A percentile compares a stretch with the other conserved stretches of the same genome.
Evolutionary conservation across 2,329 filamentous ascomycete genomes (phyloP).

Genomic region (Cladosporium phlei): DNA sequence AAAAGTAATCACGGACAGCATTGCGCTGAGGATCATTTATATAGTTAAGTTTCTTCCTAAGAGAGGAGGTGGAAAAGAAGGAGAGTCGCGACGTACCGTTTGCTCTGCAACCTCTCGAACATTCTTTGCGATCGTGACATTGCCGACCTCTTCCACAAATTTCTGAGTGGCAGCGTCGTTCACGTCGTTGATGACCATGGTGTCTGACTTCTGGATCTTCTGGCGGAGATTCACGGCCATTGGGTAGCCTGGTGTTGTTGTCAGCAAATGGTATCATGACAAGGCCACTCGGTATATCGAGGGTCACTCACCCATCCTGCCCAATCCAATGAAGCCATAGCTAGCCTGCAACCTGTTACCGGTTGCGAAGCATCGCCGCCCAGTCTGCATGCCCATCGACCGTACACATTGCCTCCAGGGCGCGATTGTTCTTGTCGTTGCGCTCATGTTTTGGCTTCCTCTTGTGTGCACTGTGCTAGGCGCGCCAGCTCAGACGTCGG

Average conservation of each 20-base stretch:
- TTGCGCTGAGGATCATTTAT: conserved; percentile 13
- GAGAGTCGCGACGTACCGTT: conserved; percentile 51
- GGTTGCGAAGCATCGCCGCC: conserved; percentile 41
- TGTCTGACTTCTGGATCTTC: conserved; percentile 60
- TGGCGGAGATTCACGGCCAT: conserved; percentile 68
- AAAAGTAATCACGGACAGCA: conserved; percentile 11
- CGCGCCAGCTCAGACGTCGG: too few species aligned
- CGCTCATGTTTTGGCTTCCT: conserved; percentile 6
- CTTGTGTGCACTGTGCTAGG: neutral
- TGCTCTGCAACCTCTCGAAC: conserved; percentile 62
- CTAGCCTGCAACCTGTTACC: conserved; percentile 38
- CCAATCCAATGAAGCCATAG: conserved; percentile 50
- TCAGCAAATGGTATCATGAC: conserved; percentile 15
- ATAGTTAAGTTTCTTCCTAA: conserved; percentile 16
- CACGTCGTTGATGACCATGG: conserved; percentile 60
- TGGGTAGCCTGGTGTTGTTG: conserved; percentile 52
- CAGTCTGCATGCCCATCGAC: conserved; percentile 13
- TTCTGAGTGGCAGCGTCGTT: conserved; percentile 53
- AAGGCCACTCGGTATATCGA: conserved; percentile 1
- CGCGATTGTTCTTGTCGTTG: conserved; percentile 7
- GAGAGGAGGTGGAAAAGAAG: conserved; percentile 1
- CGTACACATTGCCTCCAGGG: conserved; percentile 15
- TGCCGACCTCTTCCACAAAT: conserved; percentile 53
- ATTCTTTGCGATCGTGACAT: conserved; percentile 53
- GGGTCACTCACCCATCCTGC: conserved; percentile 44